phyloP scores from a whole-genome alignment of 164 flowering plant genomes.

The Vitis amurensis region DNA sequence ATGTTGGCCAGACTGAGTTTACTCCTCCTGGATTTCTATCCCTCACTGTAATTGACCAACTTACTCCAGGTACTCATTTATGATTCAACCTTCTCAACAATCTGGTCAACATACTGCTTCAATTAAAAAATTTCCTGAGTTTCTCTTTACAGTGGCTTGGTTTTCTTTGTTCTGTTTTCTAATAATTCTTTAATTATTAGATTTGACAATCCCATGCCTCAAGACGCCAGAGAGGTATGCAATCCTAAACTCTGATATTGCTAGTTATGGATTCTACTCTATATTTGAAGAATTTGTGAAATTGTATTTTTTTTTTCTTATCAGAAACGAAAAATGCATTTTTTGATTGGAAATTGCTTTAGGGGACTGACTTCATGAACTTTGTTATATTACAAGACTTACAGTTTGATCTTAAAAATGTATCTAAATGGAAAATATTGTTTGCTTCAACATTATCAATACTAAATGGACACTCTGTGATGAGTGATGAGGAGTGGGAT shows the following conservation, averaged over 20 bases:
- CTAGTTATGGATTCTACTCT: not conserved
- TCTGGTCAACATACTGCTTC: not conserved
- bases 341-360: too few species aligned
- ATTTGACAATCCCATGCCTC: constrained; percentile 72
- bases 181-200: constrained; percentile 25
- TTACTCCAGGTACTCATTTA: constrained; percentile 58
- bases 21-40: constrained; percentile 91
- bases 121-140: not conserved
- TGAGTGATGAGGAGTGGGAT: too few species aligned
- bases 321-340: too few species aligned
- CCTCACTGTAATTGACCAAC: constrained; percentile 58
- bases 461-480: too few species aligned
- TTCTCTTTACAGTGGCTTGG: not conserved
- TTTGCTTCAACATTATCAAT: too few species aligned
- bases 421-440: too few species aligned
- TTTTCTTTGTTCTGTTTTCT: constrained; percentile 2
- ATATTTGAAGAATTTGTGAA: not conserved
- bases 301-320: not conserved
- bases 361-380: too few species aligned
- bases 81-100: not conserved
- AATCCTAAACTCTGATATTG: not conserved
- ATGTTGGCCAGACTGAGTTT: constrained; percentile 96
- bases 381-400: too few species aligned
- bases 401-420: too few species aligned
- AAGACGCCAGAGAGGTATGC: constrained; percentile 84